Evolutionary conservation across 768 basidiomycete species (phyloP).

Genomic region (Leccinellum rugosiceps): DNA sequence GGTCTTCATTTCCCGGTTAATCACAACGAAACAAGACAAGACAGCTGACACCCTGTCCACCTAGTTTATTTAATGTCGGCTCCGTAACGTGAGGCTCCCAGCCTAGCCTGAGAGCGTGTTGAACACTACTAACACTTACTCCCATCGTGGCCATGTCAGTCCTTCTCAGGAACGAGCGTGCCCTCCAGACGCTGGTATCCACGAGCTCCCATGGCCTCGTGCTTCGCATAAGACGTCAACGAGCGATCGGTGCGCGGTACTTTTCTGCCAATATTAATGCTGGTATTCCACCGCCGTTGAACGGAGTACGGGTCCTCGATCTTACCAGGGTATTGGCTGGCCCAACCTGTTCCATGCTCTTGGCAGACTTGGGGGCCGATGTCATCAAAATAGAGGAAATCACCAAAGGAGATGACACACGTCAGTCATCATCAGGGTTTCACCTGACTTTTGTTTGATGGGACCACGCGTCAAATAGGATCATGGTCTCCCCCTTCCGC

Average conservation of each 20-base stretch:
- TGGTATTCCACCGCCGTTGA: slow-evolving; percentile 75
- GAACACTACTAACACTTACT: background rate
- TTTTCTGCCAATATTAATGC: slow-evolving; percentile 13
- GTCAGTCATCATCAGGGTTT: slow-evolving; percentile 38
- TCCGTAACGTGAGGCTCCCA: background rate
- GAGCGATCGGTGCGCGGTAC: slow-evolving; percentile 2
- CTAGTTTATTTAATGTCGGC: slow-evolving; percentile 8
- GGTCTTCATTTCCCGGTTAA: slow-evolving; percentile 10
- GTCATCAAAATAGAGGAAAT: slow-evolving; percentile 90
- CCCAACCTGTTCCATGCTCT: slow-evolving; percentile 87
- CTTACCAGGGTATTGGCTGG: slow-evolving; percentile 90
- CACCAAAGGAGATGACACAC: slow-evolving; percentile 84
- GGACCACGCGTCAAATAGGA: slow-evolving; percentile 37
- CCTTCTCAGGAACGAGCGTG: background rate
- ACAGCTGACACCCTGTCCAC: slow-evolving; percentile 28
- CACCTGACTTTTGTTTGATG: slow-evolving; percentile 11
- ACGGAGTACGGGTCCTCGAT: slow-evolving; percentile 82
- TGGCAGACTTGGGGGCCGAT: slow-evolving; percentile 91
- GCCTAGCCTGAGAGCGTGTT: background rate
- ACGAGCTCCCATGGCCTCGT: background rate
- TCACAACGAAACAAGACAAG: slow-evolving; percentile 7
- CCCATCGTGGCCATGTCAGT: slow-evolving; percentile 4
- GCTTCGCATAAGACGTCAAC: background rate
- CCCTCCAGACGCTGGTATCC: background rate
- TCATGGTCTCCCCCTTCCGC: slow-evolving; percentile 66